Evolutionary conservation across 2,329 filamentous ascomycete genomes (phyloP), one percentile per base, ranked within the genome.

Genomic region (Penicillium sp.): DNA sequence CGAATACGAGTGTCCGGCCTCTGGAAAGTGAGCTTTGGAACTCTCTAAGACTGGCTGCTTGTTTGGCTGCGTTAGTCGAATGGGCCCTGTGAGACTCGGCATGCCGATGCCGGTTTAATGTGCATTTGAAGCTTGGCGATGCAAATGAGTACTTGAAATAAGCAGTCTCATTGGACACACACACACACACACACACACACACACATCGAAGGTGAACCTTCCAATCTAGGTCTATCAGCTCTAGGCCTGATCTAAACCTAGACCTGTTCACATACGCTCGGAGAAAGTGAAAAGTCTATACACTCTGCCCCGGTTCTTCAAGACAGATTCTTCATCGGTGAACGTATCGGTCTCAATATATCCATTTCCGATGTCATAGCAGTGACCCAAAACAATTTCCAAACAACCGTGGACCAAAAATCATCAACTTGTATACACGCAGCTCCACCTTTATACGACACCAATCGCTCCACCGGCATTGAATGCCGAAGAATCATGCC

Each of bases 51-150:
- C 24, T 24, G 38, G 12, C 7, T 28, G 23, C 15, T 15, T 40
- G 28, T 49, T 49, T 46, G 46, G 39, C 37, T 46, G 32, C 32
- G 23, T 7, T 41, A 32, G 20, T 33, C 7, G 12, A 40, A 43
- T 45, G 45, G 38, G 33, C 33, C 6, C 37, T 48, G 49, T 46
- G 20, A 23, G 15, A 41, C 25, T 53, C 46, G 46, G 50, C 39
- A 53, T 53, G 50, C 50, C 50, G 50, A 53, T 24, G 38, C 37
- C 37, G 20, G 20, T 13, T n/a, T 15, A 3, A 9, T 23, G 12
- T 27, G 24, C 23, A 40, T 27, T n/a, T 37, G 33, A 9, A 23
- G 33, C 18, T 20, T 18, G 18, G 10, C 33, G 8, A 20, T 23
- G n/a, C n/a, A 35, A 3, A 1, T 5, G 8, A 35, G 9, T 10